phyloP scores from a whole-genome alignment of 495 filamentous ascomycete genomes.

The Penicillium nucicola region DNA sequence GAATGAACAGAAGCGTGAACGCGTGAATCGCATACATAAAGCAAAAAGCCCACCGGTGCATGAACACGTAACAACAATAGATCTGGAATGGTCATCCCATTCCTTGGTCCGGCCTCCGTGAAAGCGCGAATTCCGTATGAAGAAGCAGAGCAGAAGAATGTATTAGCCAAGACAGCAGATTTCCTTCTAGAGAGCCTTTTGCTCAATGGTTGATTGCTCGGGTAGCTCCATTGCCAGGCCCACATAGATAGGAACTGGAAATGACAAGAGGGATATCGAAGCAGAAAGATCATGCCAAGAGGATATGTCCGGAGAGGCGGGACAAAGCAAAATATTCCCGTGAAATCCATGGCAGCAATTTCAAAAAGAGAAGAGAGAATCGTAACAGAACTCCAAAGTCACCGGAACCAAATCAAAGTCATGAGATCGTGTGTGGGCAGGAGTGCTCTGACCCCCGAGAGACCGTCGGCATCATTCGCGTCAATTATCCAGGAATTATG shows the following conservation, averaged over 20 bases:
- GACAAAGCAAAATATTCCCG: constrained; percentile 2
- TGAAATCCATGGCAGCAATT: background rate
- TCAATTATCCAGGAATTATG: constrained; percentile 25
- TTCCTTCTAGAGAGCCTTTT: constrained; percentile 17
- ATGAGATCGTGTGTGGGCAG: constrained; percentile 22
- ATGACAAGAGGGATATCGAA: constrained; percentile 18
- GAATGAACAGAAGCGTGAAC: background rate
- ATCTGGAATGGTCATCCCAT: constrained; percentile 2
- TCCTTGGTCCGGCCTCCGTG: background rate
- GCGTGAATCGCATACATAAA: background rate
- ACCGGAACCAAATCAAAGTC: constrained; percentile 20
- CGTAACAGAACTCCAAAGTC: constrained; percentile 21
- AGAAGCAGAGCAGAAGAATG: constrained; percentile 6
- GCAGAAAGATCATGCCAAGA: constrained; percentile 5
- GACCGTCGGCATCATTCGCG: constrained; percentile 20
- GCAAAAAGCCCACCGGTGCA: constrained; percentile 14
- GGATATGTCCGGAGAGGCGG: background rate
- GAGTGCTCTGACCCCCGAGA: constrained; percentile 3
- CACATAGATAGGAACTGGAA: constrained; percentile 8
- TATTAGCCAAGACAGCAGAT: background rate
- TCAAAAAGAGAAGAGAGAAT: constrained; percentile 5
- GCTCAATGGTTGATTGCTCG: constrained; percentile 17
- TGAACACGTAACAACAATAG: constrained; percentile 10
- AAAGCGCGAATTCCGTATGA: constrained; percentile 6
- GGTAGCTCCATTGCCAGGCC: constrained; percentile 19